These are phyloP conservation scores for Serendipita indica DNA, from an alignment of 768 basidiomycete genomes.

Conservation along the genomic window DNA sequence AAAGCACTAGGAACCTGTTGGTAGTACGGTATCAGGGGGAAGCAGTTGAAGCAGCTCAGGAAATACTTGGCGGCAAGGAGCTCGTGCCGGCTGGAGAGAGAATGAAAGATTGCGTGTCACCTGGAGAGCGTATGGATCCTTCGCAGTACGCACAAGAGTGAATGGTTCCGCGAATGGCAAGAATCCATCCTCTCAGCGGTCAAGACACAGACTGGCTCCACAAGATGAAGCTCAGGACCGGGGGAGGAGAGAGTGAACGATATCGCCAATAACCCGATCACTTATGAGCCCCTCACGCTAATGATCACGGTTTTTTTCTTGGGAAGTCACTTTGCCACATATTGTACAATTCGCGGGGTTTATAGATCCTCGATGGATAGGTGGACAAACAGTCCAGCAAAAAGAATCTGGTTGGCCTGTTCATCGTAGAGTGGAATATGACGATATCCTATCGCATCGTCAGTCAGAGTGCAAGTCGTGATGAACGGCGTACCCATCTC, in stretches of 20 bases:
- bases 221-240: neutral
- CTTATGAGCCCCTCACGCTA: too few relatives aligned
- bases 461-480: neutral
- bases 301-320: too few relatives aligned
- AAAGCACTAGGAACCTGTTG: neutral
- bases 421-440: slow-evolving; percentile 82
- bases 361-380: slow-evolving; percentile 32
- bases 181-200: neutral
- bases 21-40: neutral
- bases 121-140: neutral
- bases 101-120: neutral
- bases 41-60: neutral
- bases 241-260: neutral
- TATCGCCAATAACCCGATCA: neutral
- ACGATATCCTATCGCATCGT: slow-evolving; percentile 48
- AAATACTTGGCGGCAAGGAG: neutral
- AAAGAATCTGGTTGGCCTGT: slow-evolving; percentile 75
- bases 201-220: neutral
- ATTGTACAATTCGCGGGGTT: too few relatives aligned
- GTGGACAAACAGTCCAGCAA: slow-evolving; percentile 86
- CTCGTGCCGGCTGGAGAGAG: neutral
- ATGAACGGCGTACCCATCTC: slow-evolving; percentile 43
- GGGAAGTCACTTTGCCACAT: too few relatives aligned
- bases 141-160: neutral
- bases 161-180: slow-evolving; percentile 2